phyloP scores from a whole-genome alignment of 2,329 filamentous ascomycete species.

The Colletotrichum nymphaeae region DNA sequence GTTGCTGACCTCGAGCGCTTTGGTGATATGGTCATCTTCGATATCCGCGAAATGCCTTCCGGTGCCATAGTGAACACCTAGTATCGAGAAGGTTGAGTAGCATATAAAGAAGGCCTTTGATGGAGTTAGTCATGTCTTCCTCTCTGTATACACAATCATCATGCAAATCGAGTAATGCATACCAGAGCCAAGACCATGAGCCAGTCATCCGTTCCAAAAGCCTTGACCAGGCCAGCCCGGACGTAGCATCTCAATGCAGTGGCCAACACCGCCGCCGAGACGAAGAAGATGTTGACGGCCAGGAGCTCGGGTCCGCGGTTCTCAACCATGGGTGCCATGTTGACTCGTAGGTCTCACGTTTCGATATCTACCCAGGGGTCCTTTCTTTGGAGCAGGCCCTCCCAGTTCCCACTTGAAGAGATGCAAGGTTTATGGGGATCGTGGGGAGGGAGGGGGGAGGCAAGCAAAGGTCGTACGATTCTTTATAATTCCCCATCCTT shows the following conservation, averaged over 20 bases:
- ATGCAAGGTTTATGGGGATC: background rate
- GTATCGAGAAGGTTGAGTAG: constrained; percentile 47
- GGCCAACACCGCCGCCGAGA: constrained; percentile 42
- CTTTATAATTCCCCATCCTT: background rate
- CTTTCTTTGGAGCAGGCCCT: constrained; percentile 10
- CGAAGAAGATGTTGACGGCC: constrained; percentile 45
- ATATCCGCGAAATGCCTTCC: constrained; percentile 51
- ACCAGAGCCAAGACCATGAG: constrained; percentile 51
- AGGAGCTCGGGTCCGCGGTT: constrained; percentile 49
- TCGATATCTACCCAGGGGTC: constrained; percentile 3
- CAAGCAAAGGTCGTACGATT: background rate
- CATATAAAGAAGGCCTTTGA: constrained; percentile 48
- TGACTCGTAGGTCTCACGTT: background rate
- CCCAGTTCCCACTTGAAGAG: constrained; percentile 14
- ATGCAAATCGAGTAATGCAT: constrained; percentile 15
- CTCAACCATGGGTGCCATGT: constrained; percentile 28
- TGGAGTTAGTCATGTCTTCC: background rate
- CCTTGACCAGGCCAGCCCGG: constrained; percentile 47
- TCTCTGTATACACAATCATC: background rate
- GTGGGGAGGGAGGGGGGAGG: background rate
- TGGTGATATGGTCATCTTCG: constrained; percentile 37
- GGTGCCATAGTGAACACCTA: constrained; percentile 53
- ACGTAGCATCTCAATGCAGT: constrained; percentile 48
- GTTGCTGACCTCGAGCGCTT: constrained; percentile 49
- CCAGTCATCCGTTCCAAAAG: constrained; percentile 53